Conservation (phyloP, 2,329 filamentous ascomycete genomes). For the Ceratocystis harringtonii region DNA sequence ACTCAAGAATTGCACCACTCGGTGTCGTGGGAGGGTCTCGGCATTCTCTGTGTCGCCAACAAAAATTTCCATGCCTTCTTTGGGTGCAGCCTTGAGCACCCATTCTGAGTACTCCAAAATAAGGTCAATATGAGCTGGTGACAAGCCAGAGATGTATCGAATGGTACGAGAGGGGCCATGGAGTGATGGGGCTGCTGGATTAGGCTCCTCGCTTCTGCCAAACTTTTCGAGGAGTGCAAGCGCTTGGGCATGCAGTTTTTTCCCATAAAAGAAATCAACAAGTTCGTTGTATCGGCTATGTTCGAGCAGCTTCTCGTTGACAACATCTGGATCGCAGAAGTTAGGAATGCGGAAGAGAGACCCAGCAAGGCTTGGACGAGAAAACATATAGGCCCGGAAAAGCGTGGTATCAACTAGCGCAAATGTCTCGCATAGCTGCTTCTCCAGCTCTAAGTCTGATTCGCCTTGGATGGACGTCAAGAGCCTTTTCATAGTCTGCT, state of each 20-base stretch:
- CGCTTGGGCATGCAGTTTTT: conserved; percentile 78
- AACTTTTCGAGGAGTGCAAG: conserved; percentile 71
- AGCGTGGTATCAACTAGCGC: conserved; percentile 83
- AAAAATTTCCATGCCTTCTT: conserved; percentile 82
- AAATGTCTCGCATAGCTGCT: conserved; percentile 60
- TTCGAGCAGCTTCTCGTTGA: conserved; percentile 82
- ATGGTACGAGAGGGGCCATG: conserved; percentile 74
- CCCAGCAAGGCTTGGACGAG: conserved; percentile 66
- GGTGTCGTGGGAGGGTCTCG: conserved; percentile 67
- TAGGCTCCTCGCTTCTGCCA: conserved; percentile 43
- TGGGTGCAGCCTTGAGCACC: conserved; percentile 59
- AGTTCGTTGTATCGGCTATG: conserved; percentile 80
- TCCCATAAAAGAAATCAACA: conserved; percentile 95
- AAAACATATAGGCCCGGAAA: conserved; percentile 91
- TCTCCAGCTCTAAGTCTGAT: conserved; percentile 47
- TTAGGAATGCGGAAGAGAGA: conserved; percentile 91
- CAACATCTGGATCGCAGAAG: conserved; percentile 90
- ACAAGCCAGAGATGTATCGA: conserved; percentile 75
- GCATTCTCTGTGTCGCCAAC: conserved; percentile 88
- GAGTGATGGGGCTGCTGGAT: conserved; percentile 39
- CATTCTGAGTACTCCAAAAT: conserved; percentile 85
- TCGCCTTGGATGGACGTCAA: conserved; percentile 36
- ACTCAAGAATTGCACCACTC: conserved; percentile 59
- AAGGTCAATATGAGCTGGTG: conserved; percentile 75
- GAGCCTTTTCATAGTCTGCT: conserved; percentile 35